These are phyloP conservation scores for Saccharomycopsis babjevae DNA, from an alignment of 805 yeast genomes.

Conservation along the genomic window DNA sequence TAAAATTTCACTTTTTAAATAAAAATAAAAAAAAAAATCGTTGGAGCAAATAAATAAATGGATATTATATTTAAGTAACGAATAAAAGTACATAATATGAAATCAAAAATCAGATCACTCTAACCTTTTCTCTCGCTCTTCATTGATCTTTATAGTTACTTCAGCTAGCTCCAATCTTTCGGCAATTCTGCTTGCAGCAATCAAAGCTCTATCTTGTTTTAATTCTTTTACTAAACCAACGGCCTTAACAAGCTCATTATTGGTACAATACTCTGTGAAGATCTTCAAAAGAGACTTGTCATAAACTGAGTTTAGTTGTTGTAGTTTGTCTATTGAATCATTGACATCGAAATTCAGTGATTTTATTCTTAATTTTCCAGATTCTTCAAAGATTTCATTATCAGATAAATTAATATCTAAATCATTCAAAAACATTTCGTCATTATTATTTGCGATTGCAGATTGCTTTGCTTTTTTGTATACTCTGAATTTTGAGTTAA, in stretches of 20 bases:
- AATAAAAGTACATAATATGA: neutral
- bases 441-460: neutral
- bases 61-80: neutral
- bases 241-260: constrained; percentile 55
- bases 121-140: constrained; percentile 42
- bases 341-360: constrained; percentile 34
- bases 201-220: constrained; percentile 66
- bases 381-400: constrained; percentile 28
- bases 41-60: neutral
- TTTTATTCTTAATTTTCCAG: constrained; percentile 21
- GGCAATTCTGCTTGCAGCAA: constrained; percentile 78
- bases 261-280: constrained; percentile 65
- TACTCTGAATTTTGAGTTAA: constrained; percentile 7
- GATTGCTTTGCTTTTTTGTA: constrained; percentile 5
- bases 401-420: constrained; percentile 17
- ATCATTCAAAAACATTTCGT: constrained; percentile 9
- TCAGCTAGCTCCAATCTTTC: constrained; percentile 51
- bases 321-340: constrained; percentile 41
- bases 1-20: neutral
- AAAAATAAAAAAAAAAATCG: neutral
- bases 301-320: constrained; percentile 43
- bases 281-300: constrained; percentile 73
- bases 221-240: constrained; percentile 58
- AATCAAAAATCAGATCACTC: constrained; percentile 12
- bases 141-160: constrained; percentile 44